Conservation (phyloP, 108 stramenopile genomes). For the Cyclostephanos invisitatus region DNA sequence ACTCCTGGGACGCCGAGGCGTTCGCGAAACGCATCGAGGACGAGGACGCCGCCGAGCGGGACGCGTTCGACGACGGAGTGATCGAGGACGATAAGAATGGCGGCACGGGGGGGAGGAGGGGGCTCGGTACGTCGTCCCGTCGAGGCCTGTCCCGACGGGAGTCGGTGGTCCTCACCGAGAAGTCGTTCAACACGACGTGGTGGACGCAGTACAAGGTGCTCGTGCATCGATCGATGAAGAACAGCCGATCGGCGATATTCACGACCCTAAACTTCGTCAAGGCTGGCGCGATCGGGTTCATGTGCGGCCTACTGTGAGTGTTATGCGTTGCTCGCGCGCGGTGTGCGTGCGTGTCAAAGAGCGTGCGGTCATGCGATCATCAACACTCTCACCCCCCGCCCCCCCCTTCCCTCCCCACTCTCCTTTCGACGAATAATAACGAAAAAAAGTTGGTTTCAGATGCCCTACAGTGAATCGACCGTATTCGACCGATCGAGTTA, state of each 20-base stretch:
- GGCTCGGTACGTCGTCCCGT: neutral
- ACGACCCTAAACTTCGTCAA: slow-evolving; percentile 72
- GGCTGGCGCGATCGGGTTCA: slow-evolving; percentile 58
- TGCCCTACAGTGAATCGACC: slow-evolving; percentile 57
- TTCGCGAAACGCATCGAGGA: slow-evolving; percentile 49
- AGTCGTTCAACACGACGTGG: slow-evolving; percentile 62
- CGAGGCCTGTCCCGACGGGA: slow-evolving; percentile 4
- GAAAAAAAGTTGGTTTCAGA: no score
- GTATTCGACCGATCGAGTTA: slow-evolving; percentile 58
- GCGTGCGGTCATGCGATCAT: no score
- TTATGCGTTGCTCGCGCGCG: no score
- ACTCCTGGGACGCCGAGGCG: slow-evolving; percentile 63
- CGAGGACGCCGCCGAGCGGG: slow-evolving; percentile 11
- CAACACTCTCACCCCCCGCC: no score
- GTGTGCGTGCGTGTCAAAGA: no score
- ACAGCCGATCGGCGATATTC: slow-evolving; percentile 69
- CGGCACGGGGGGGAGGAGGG: neutral
- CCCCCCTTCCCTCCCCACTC: no score
- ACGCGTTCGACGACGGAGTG: neutral
- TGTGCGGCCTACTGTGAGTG: slow-evolving; percentile 62
- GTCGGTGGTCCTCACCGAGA: slow-evolving; percentile 15
- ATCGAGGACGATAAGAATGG: neutral
- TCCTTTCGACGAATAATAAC: no score
- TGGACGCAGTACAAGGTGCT: slow-evolving; percentile 59
- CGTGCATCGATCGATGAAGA: slow-evolving; percentile 67